These are phyloP conservation scores for Coniochaeta prunicola DNA, from an alignment of 2,329 filamentous ascomycete species.

Conservation along the genomic window DNA sequence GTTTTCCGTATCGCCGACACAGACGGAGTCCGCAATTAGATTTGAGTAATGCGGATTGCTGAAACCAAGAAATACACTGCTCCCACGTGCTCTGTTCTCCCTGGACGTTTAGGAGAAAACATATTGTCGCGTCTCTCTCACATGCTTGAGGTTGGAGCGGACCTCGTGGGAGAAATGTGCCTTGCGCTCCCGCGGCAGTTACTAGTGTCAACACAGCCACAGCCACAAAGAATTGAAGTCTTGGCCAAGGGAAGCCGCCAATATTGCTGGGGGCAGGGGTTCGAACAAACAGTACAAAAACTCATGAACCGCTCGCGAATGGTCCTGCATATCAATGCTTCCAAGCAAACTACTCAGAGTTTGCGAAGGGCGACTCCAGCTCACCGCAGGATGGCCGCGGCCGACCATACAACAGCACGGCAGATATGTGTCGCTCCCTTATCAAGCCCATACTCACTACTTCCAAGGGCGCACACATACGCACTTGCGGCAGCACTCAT, in stretches of 20 bases:
- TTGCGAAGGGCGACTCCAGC: too few species aligned
- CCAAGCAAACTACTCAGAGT: too few species aligned
- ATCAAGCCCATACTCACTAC: constrained; percentile 7
- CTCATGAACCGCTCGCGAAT: not conserved
- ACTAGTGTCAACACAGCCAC: not conserved
- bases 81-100: not conserved
- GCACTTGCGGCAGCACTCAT: constrained; percentile 5
- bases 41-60: not conserved
- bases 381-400: not conserved
- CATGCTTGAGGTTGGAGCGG: not conserved
- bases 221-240: not conserved
- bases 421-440: constrained; percentile 7
- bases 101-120: not conserved
- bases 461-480: constrained; percentile 8
- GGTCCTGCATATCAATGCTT: not conserved
- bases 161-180: not conserved
- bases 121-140: not conserved
- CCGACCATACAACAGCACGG: not conserved
- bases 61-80: not conserved
- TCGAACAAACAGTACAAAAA: not conserved
- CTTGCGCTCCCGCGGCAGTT: not conserved
- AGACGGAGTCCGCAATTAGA: constrained; percentile 11
- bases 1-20: constrained; percentile 38
- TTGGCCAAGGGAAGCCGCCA: not conserved
- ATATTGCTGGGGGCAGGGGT: not conserved